These are phyloP conservation scores for Xanthoconium separans DNA, from an alignment of 1,284 basidiomycete genomes.

Conservation along the genomic window DNA sequence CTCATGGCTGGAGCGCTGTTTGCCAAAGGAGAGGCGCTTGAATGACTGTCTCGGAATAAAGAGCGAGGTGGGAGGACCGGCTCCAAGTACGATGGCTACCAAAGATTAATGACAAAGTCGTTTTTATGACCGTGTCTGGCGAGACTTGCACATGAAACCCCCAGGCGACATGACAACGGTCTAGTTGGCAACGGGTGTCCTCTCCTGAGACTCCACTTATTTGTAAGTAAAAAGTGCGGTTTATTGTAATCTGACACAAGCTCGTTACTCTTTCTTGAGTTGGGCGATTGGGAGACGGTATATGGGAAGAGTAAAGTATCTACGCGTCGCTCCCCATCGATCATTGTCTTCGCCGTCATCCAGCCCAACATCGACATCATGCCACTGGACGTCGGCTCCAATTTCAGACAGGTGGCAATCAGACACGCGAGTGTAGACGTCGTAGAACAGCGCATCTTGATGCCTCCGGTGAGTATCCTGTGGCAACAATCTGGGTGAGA, in stretches of 20 bases:
- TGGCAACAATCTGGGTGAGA: background rate
- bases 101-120: background rate
- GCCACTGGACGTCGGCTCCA: slow-evolving; percentile 75
- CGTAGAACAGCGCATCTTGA: slow-evolving; percentile 83
- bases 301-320: slow-evolving; percentile 69
- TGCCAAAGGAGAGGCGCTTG: no score
- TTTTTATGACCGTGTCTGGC: no score
- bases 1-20: slow-evolving; percentile 11
- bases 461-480: slow-evolving; percentile 6
- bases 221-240: no score
- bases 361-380: slow-evolving; percentile 61
- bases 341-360: slow-evolving; percentile 40
- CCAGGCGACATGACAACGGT: slow-evolving; percentile 20
- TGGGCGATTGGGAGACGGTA: slow-evolving; percentile 64
- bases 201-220: background rate
- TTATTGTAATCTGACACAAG: no score
- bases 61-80: slow-evolving; percentile 20
- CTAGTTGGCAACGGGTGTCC: slow-evolving; percentile 7
- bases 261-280: slow-evolving; percentile 31
- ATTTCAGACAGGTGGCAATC: slow-evolving; percentile 86
- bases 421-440: slow-evolving; percentile 85
- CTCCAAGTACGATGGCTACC: slow-evolving; percentile 9
- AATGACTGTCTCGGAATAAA: background rate
- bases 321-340: slow-evolving; percentile 68
- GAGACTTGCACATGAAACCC: background rate